Base-by-base conservation (phyloP, 1,284 basidiomycete species). In the Testicularia cyperi region DNA sequence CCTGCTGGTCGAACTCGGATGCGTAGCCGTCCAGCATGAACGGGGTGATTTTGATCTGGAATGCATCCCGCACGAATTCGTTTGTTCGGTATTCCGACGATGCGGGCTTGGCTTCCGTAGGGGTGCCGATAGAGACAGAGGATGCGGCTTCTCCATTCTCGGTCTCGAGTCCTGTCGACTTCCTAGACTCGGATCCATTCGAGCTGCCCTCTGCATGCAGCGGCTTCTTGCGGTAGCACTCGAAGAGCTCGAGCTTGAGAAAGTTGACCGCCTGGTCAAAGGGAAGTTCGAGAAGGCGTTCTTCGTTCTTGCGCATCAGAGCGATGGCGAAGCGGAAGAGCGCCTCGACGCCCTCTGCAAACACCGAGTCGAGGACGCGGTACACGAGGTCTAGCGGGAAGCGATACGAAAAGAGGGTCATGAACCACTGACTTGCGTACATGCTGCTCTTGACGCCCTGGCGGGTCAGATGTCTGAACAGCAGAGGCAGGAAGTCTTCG, bases 361-460 rank as follows among this genome's bases (percentile, higher is more conserved):
- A 85, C 45, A 92, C 90, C 70, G 88, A 88, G 77, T 94, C 91
- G 71, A 92, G 88, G 77, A 98, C 92, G 68, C 94, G 85, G 72
- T 91, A 95, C 3, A 97, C 94, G 29, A 97, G 83, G 9, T 92
- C 87, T 38, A 96, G 80, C 0, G 94, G 94, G 75, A 96, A 96
- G n/a, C 94, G 92, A 69, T 35, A 52, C 20, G 51, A 65, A 42
- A 57, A 46, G 8, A 56, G 43, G 30, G 94, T 98, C 77, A 98
- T 82, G 78, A 97, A 96, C 94, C 95, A 98, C 72, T 96, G 92
- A 14, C 88, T 91, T 13, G 82, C 82, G 74, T 88, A 98, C 92
- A 97, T 97, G 78, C 70, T 75, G 30, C 88, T 92, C 37, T 89
- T 91, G 72, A 97, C 81, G 24, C 94, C 92, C 77, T 95, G 88